phyloP scores from a whole-genome alignment of 2,329 filamentous ascomycete species.

The Penicillium janthinellum region DNA sequence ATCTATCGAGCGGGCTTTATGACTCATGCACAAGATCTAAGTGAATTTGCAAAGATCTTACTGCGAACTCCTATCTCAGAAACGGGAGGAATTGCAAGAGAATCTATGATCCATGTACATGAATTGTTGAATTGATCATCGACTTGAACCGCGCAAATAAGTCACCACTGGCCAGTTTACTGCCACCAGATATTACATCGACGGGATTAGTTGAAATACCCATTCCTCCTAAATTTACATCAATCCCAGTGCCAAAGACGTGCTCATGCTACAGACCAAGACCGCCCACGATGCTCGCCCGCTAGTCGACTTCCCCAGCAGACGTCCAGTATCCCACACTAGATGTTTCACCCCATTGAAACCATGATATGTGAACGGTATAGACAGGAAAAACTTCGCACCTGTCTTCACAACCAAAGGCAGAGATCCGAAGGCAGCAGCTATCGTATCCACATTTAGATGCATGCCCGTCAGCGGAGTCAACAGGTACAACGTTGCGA shows the following conservation, averaged over 20 bases:
- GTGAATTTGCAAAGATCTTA: slow-evolving; percentile 13
- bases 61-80: slow-evolving; percentile 10
- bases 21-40: slow-evolving; percentile 15
- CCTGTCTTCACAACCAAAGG: slow-evolving; percentile 56
- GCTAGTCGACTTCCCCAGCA: slow-evolving; percentile 13
- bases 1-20: slow-evolving; percentile 19
- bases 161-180: no score
- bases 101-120: slow-evolving; percentile 18
- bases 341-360: slow-evolving; percentile 68
- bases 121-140: slow-evolving; percentile 1
- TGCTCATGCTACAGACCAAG: slow-evolving; percentile 11
- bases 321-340: slow-evolving; percentile 61
- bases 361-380: slow-evolving; percentile 65
- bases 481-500: slow-evolving; percentile 73
- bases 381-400: slow-evolving; percentile 58
- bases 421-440: slow-evolving; percentile 60
- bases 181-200: neutral
- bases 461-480: slow-evolving; percentile 71
- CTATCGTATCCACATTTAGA: slow-evolving; percentile 60
- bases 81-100: slow-evolving; percentile 13
- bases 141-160: neutral
- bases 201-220: no score
- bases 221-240: neutral
- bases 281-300: slow-evolving; percentile 21
- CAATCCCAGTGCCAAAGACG: slow-evolving; percentile 13